Evolutionary conservation across 2,329 filamentous ascomycete species (phyloP).

Genomic region (Colletotrichum liriopes): DNA sequence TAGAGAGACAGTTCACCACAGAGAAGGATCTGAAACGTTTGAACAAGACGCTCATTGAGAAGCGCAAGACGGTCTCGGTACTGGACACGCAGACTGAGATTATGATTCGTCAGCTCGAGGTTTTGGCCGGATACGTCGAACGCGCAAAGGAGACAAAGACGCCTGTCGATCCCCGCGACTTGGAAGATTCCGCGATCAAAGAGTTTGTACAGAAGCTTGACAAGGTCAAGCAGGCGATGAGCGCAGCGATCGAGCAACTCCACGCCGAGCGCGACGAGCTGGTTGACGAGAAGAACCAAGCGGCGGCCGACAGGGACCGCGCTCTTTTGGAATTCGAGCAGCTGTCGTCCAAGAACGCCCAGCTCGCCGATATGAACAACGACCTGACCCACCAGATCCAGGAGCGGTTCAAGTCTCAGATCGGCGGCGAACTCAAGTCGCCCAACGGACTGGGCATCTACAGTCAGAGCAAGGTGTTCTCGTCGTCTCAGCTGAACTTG

Average conservation of each 20-base stretch:
- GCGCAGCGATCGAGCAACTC: constrained; percentile 71
- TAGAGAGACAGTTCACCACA: constrained; percentile 82
- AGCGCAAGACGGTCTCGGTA: constrained; percentile 94
- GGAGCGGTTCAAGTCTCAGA: constrained; percentile 89
- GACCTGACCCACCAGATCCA: constrained; percentile 96
- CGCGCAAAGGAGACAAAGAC: constrained; percentile 87
- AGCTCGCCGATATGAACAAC: constrained; percentile 95
- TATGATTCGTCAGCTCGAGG: constrained; percentile 92
- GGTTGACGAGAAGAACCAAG: constrained; percentile 86
- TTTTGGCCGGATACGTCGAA: constrained; percentile 90
- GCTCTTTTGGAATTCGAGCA: constrained; percentile 97
- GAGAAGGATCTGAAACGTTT: constrained; percentile 80
- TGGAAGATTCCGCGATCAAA: constrained; percentile 93
- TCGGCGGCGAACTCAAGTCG: constrained; percentile 63
- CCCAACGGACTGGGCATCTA: constrained; percentile 73
- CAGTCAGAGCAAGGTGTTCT: constrained; percentile 65
- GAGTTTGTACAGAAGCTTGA: constrained; percentile 86
- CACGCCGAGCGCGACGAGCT: constrained; percentile 84
- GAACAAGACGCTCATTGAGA: constrained; percentile 91
- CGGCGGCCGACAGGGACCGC: constrained; percentile 90
- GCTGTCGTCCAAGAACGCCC: constrained; percentile 92
- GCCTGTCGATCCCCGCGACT: constrained; percentile 83
- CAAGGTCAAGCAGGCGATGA: constrained; percentile 72
- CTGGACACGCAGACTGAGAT: constrained; percentile 96
- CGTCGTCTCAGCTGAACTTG: constrained; percentile 66